phyloP scores from a whole-genome alignment of 1,284 basidiomycete species.

The Trichosporon faecale region DNA sequence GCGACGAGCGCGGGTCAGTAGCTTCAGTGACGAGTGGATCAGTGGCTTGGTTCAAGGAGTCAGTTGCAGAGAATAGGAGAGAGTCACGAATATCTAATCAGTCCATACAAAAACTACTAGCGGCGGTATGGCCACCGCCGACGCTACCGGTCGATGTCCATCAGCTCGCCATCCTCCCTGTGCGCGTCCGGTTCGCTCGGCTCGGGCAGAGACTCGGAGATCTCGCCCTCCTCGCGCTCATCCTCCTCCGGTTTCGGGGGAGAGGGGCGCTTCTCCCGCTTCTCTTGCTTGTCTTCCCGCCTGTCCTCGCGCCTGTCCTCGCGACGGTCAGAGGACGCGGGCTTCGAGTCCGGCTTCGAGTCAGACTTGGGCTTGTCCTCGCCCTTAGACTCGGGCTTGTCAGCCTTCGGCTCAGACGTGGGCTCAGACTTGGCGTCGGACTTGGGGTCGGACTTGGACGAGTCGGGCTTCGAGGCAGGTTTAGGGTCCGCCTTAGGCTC shows the following conservation, averaged over 20 bases:
- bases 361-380: background rate
- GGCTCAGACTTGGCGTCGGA: no score
- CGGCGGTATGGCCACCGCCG: background rate
- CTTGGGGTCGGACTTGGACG: background rate
- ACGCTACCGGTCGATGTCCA: constrained; percentile 7
- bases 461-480: no score
- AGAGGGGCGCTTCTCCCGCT: background rate
- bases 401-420: background rate
- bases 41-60: no score
- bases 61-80: no score
- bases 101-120: background rate
- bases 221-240: constrained; percentile 4
- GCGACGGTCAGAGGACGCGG: constrained; percentile 8
- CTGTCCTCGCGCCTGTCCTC: background rate
- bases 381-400: background rate
- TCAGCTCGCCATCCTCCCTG: background rate
- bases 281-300: no score
- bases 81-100: background rate
- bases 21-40: no score
- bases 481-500: background rate
- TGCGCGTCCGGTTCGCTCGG: background rate
- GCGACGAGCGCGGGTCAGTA: no score
- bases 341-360: constrained; percentile 18
- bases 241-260: constrained; percentile 1
- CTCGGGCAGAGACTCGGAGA: constrained; percentile 2